Conservation (phyloP, 1,139 yeast species). For the Scheffersomyces parashehatae region DNA sequence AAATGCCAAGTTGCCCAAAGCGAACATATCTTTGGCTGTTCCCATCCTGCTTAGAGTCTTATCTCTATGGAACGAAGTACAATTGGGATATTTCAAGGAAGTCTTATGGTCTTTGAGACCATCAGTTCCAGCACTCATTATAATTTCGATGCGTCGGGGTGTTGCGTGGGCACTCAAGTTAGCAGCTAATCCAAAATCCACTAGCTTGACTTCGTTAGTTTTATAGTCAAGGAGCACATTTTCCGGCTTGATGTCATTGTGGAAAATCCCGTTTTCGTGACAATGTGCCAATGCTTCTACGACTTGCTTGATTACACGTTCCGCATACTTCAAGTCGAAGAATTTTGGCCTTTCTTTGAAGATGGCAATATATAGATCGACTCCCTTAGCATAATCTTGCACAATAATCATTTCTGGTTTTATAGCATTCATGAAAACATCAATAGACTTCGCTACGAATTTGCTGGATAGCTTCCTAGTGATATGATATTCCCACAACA, state of each 20-base stretch:
- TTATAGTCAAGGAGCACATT: conserved; percentile 13
- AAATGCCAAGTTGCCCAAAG: conserved; percentile 8
- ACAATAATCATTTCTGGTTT: conserved; percentile 3
- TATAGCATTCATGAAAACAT: conserved; percentile 4
- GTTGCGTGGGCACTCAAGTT: neutral
- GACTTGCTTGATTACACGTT: conserved; percentile 16
- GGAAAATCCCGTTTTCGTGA: conserved; percentile 15
- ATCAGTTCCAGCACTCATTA: conserved; percentile 6
- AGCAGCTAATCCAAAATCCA: conserved; percentile 10
- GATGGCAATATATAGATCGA: conserved; percentile 7
- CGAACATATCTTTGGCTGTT: conserved; percentile 10
- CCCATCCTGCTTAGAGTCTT: conserved; percentile 2
- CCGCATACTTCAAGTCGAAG: neutral
- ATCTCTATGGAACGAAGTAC: conserved; percentile 3
- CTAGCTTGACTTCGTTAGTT: conserved; percentile 5
- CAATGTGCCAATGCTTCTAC: conserved; percentile 17
- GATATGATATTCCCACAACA: conserved; percentile 5
- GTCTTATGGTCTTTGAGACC: conserved; percentile 2
- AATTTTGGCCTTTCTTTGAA: neutral
- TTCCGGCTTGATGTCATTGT: conserved; percentile 12
- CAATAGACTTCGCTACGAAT: conserved; percentile 7
- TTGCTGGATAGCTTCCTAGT: conserved; percentile 3
- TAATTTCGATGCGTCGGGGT: neutral
- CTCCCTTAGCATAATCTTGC: conserved; percentile 9
- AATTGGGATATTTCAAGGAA: conserved; percentile 1